These are phyloP conservation scores for Hemisphaericaspora nanyangensis DNA, from an alignment of 805 yeast species.

Conservation along the genomic window DNA sequence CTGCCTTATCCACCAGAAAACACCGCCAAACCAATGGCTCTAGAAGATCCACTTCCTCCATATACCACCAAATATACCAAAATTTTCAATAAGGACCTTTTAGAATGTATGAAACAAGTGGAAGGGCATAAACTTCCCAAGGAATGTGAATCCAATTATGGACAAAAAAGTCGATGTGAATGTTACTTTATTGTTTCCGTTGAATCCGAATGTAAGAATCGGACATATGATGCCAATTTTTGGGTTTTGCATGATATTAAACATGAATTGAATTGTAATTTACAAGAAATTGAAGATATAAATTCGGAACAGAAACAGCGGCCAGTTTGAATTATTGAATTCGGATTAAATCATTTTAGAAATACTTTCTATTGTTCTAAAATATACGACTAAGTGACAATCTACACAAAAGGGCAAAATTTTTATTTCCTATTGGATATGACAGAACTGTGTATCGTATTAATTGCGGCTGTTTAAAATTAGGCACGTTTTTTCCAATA, in stretches of 20 bases:
- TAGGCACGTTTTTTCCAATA: too few relatives aligned
- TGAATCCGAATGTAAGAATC: not conserved
- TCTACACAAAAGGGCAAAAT: too few relatives aligned
- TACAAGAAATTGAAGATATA: not conserved
- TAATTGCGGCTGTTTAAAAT: too few relatives aligned
- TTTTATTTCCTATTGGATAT: too few relatives aligned
- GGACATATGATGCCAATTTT: not conserved
- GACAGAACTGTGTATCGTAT: too few relatives aligned
- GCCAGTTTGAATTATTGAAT: too few relatives aligned
- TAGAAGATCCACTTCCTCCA: not conserved
- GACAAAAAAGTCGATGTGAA: not conserved
- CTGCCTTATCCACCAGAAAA: not conserved
- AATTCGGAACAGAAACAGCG: not conserved
- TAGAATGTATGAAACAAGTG: constrained; percentile 5
- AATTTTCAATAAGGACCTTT: constrained; percentile 5
- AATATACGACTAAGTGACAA: too few relatives aligned
- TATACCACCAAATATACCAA: not conserved
- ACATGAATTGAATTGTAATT: not conserved
- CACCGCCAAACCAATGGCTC: not conserved
- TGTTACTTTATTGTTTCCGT: constrained; percentile 1
- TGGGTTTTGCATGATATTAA: not conserved
- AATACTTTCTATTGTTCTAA: too few relatives aligned
- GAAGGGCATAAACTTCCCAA: not conserved
- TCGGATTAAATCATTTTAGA: too few relatives aligned
- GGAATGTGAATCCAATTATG: not conserved